Evolutionary conservation across 805 yeast species (phyloP).

Genomic region (Cyberlindnera veronae): DNA sequence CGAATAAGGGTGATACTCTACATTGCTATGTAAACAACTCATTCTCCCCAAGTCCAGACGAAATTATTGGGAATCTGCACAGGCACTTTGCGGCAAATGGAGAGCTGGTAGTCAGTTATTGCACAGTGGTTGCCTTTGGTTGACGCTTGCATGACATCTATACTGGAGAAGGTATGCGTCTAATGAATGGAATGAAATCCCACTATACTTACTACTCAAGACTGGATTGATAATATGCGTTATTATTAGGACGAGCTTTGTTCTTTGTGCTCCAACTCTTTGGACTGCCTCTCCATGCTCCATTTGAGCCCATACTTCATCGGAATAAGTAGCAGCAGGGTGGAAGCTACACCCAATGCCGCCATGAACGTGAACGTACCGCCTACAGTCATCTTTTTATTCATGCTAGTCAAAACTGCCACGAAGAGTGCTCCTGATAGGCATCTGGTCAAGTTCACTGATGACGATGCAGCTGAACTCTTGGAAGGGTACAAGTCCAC

Average conservation of each 20-base stretch:
- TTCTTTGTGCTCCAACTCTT: conserved; percentile 3
- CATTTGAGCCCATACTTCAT: conserved; percentile 32
- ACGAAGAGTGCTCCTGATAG: conserved; percentile 66
- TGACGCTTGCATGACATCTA: no score
- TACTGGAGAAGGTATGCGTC: no score
- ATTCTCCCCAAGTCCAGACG: conserved; percentile 44
- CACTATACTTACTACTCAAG: no score
- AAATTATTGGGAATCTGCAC: conserved; percentile 36
- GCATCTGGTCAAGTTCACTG: conserved; percentile 72
- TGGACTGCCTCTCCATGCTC: conserved; percentile 22
- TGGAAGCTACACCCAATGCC: conserved; percentile 36
- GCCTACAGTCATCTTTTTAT: conserved; percentile 54
- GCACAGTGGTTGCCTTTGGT: conserved; percentile 46
- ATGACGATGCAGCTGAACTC: conserved; percentile 72
- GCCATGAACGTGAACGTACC: conserved; percentile 77
- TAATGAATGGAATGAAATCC: no score
- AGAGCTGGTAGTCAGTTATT: conserved; percentile 43
- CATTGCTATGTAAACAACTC: conserved; percentile 46
- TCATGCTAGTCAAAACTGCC: conserved; percentile 65
- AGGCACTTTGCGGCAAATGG: conserved; percentile 34
- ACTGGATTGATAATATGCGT: no score
- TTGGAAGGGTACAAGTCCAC: conserved; percentile 74
- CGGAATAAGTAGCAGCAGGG: conserved; percentile 26
- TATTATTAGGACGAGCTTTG: no score
- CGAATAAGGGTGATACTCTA: conserved; percentile 19